Percentiles rank a stretch among this genome's conserved stretches.
Evolutionary conservation across 345 rosid genomes (phyloP).

Genomic region (Brassica rapa): DNA sequence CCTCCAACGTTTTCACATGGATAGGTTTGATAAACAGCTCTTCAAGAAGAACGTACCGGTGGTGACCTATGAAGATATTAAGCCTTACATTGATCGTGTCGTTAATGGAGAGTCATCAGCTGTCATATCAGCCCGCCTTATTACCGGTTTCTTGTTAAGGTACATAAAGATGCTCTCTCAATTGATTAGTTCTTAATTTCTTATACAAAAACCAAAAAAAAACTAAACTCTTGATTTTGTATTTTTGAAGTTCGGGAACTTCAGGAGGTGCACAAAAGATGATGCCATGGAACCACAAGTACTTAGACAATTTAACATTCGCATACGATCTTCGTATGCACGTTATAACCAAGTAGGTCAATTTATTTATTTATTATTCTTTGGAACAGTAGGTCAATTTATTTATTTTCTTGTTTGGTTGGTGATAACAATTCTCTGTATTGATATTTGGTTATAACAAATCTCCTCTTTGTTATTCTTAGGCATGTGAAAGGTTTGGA

Average conservation of each 20-base stretch:
- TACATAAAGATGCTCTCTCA: background rate
- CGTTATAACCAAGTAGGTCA: background rate
- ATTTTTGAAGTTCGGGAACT: conserved; percentile 79
- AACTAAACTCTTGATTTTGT: background rate
- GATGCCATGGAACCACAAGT: conserved; percentile 90
- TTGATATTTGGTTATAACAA: background rate
- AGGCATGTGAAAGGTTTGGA: background rate
- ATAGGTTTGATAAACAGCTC: background rate
- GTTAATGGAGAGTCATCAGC: background rate
- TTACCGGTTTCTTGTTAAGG: background rate
- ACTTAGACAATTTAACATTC: conserved; percentile 66
- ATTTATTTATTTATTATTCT: too few species aligned
- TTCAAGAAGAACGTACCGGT: background rate
- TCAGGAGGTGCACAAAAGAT: conserved; percentile 87
- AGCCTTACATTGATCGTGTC: background rate
- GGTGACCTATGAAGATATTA: background rate
- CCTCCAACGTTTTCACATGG: background rate
- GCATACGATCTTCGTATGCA: background rate
- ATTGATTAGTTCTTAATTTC: background rate
- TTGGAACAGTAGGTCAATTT: background rate
- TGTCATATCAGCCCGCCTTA: background rate
- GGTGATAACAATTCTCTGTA: background rate
- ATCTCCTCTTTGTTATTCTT: background rate
- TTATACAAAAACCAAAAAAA: background rate
- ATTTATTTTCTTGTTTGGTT: too few species aligned